Evolutionary conservation across 345 rosid genomes (phyloP), one percentile per base, ranked within the genome.

Genomic region (Populus alba): DNA sequence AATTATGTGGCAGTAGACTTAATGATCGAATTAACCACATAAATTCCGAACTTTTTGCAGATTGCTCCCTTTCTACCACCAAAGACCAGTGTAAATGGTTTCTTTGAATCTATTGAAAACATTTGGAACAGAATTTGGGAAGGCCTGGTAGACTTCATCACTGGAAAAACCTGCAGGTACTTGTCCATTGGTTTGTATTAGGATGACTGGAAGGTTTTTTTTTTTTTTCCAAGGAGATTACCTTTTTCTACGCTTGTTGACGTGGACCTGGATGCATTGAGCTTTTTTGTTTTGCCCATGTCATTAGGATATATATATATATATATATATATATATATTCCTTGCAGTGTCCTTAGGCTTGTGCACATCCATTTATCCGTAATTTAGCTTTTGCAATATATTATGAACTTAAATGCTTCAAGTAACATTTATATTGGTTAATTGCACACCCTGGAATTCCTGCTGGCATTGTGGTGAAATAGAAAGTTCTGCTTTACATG

Each of bases 121-220:
- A 39, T 90, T 11, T 89, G 91, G 90, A 83, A 79, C 68, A 88
- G 82, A 70, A 76, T 92, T 7, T 88, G 93, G 91, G 87, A 90
- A 82, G 90, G 86, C 81, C 83, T 91, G 73, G 78, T 85, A 18
- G 97, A 90, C 78, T 96, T 92, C 85, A 80, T 96, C 73, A 88
- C 89, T 9, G 99, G 98, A 74, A 87, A 85, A 74, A 81, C 91
- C 82, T 91, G 99, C 97, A 92, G 99, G 98, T 93, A 78, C 37
- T 29, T 68, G 22, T 68, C 59, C 5, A 20, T 18, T 47, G 51
- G 4, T 12, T 47, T 15, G 51, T 4, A 47, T 47, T 15, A 47
- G 43, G 43, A 39, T 39, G 43, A 39, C 43, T 6, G 10, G 51
- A 41, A 15, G 45, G 72, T 20, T 20, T 13, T 16, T 31, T 68